These are phyloP conservation scores for Pyrenopolyporus hunteri DNA, from an alignment of 495 filamentous ascomycete genomes.

Conservation along the genomic window DNA sequence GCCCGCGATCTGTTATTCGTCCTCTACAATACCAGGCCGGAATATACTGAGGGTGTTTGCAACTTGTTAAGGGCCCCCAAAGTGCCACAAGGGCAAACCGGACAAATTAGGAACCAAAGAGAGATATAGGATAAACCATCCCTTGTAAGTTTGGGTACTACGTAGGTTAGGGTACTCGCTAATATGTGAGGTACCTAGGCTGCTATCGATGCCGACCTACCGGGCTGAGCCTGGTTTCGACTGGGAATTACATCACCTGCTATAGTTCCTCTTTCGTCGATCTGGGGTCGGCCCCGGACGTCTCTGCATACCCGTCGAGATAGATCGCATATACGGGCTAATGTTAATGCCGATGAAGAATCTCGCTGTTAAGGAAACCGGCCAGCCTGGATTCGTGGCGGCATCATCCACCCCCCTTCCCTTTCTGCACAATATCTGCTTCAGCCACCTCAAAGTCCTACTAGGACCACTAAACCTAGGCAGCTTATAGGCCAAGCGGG, in stretches of 20 bases:
- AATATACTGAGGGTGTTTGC: neutral
- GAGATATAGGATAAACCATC: neutral
- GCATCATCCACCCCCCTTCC: neutral
- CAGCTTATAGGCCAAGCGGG: neutral
- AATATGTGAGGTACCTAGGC: neutral
- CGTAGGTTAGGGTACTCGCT: no score
- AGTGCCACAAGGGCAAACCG: neutral
- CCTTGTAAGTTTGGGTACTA: neutral
- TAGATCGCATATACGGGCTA: neutral
- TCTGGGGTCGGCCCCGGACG: neutral
- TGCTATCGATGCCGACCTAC: neutral
- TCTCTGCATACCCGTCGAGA: no score
- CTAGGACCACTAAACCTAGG: neutral
- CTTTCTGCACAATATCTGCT: neutral
- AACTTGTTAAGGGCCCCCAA: neutral
- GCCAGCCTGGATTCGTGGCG: no score
- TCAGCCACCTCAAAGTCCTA: conserved; percentile 4
- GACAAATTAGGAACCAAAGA: neutral
- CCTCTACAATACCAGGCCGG: neutral
- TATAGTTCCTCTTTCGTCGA: conserved; percentile 1
- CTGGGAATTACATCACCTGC: neutral
- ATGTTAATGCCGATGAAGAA: no score
- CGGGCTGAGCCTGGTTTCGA: neutral
- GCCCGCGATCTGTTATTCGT: neutral
- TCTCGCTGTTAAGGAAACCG: no score